Evolutionary conservation across 108 stramenopile species (phyloP).

Genomic region (Skeletonema marinoi): DNA sequence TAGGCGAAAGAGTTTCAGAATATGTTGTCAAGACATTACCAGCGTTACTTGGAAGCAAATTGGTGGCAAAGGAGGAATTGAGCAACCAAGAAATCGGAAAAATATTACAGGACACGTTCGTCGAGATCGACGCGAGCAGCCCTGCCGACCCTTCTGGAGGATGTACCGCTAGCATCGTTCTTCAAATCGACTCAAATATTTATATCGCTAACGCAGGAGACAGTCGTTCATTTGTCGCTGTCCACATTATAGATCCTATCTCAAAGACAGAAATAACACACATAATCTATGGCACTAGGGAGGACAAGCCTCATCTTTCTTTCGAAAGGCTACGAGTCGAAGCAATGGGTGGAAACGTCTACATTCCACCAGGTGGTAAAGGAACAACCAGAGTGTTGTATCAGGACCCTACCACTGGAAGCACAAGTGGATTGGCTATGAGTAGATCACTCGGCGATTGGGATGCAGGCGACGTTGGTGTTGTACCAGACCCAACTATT

Average conservation of each 20-base stretch:
- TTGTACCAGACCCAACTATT: conserved; percentile 81
- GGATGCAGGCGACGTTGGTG: conserved; percentile 70
- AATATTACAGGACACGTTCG: conserved; percentile 67
- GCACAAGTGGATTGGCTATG: conserved; percentile 81
- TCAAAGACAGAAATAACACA: conserved; percentile 18
- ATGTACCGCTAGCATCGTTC: conserved; percentile 72
- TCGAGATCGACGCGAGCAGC: conserved; percentile 71
- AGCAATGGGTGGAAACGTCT: conserved; percentile 75
- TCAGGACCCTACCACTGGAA: conserved; percentile 54
- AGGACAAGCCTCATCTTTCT: conserved; percentile 74
- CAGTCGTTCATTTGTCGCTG: conserved; percentile 73
- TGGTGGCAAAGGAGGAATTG: conserved; percentile 23
- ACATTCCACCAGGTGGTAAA: conserved; percentile 56
- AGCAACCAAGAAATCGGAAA: conserved; percentile 28
- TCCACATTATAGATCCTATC: conserved; percentile 45
- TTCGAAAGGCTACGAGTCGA: conserved; percentile 71
- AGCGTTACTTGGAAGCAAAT: conserved; percentile 53
- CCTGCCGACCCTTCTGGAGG: conserved; percentile 66
- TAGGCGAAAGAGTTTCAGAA: conserved; percentile 76
- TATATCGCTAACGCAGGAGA: conserved; percentile 88
- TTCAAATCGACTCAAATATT: conserved; percentile 65
- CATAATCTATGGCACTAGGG: conserved; percentile 71
- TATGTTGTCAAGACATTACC: conserved; percentile 69
- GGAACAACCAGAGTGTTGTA: conserved; percentile 66
- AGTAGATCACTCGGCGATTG: conserved; percentile 82